Evolutionary conservation across 2,329 filamentous ascomycete species (phyloP).

Genomic region (Zasmidium cellare): DNA sequence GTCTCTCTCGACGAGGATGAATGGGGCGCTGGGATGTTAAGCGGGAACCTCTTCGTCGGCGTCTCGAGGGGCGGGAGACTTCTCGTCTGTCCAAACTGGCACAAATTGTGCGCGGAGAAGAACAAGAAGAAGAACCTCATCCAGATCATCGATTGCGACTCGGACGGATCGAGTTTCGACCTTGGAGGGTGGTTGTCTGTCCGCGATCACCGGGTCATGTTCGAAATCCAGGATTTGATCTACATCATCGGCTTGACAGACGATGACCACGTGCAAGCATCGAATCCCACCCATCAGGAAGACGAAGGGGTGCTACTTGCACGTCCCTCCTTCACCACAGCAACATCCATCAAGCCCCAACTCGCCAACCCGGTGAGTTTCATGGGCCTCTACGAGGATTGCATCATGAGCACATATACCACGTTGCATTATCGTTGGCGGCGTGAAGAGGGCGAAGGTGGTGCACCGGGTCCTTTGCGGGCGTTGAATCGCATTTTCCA

Average conservation of each 20-base stretch:
- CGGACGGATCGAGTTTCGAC: constrained; percentile 43
- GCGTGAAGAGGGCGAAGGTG: too few relatives aligned
- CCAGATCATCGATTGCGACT: constrained; percentile 45
- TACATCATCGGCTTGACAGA: constrained; percentile 46
- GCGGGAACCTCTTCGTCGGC: constrained; percentile 44
- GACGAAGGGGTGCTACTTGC: too few relatives aligned
- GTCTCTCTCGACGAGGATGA: constrained; percentile 40
- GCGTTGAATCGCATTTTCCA: too few relatives aligned
- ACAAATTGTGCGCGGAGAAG: constrained; percentile 32
- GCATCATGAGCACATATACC: constrained; percentile 48
- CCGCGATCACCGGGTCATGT: constrained; percentile 43
- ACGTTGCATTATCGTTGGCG: too few relatives aligned
- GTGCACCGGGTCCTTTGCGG: too few relatives aligned
- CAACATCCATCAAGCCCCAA: constrained; percentile 39
- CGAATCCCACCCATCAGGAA: too few relatives aligned
- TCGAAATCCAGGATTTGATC: constrained; percentile 45
- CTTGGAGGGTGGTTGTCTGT: constrained; percentile 50
- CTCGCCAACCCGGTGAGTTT: constrained; percentile 48
- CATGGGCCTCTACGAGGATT: constrained; percentile 50
- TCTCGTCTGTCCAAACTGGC: constrained; percentile 48
- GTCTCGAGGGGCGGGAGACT: constrained; percentile 45
- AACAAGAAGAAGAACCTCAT: constrained; percentile 19
- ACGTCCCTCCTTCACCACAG: too few relatives aligned
- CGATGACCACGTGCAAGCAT: too few relatives aligned
- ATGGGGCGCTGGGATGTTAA: constrained; percentile 50